A percentile compares a stretch with the other conserved stretches of the same genome.
phyloP scores from a whole-genome alignment of 1,284 basidiomycete genomes.

The Exobasidium rhododendri region DNA sequence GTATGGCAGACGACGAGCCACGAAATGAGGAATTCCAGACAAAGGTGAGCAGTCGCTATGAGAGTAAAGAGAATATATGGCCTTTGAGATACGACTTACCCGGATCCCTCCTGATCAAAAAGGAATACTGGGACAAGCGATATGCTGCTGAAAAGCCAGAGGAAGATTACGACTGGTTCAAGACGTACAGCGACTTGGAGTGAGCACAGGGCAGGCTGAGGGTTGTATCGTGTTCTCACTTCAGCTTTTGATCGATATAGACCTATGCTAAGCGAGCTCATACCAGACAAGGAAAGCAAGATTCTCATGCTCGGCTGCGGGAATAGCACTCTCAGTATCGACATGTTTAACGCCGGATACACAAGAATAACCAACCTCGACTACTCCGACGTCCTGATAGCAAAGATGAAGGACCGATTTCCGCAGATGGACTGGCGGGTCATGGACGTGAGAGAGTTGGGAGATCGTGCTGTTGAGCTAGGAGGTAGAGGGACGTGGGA shows the following conservation, averaged over 20 bases:
- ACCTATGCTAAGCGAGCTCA: conserved; percentile 32
- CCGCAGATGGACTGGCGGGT: conserved; percentile 35
- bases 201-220: background rate
- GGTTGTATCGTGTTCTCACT: background rate
- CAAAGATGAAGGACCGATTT: conserved; percentile 26
- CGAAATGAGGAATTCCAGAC: conserved; percentile 14
- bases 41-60: background rate
- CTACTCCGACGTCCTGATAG: conserved; percentile 38
- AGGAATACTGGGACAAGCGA: conserved; percentile 44
- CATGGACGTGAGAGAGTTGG: conserved; percentile 48
- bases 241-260: conserved; percentile 6
- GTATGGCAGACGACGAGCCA: conserved; percentile 4
- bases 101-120: no score
- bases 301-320: conserved; percentile 52
- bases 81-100: no score
- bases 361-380: conserved; percentile 36
- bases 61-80: background rate
- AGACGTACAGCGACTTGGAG: conserved; percentile 21
- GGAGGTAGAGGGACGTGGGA: conserved; percentile 36
- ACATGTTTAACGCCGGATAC: conserved; percentile 28
- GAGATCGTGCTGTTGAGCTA: conserved; percentile 21
- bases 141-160: conserved; percentile 33
- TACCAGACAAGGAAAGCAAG: conserved; percentile 26
- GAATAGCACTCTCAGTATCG: conserved; percentile 38
- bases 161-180: conserved; percentile 47